These are phyloP conservation scores for Linum tenue DNA, from an alignment of 345 rosid species.

Conservation along the genomic window DNA sequence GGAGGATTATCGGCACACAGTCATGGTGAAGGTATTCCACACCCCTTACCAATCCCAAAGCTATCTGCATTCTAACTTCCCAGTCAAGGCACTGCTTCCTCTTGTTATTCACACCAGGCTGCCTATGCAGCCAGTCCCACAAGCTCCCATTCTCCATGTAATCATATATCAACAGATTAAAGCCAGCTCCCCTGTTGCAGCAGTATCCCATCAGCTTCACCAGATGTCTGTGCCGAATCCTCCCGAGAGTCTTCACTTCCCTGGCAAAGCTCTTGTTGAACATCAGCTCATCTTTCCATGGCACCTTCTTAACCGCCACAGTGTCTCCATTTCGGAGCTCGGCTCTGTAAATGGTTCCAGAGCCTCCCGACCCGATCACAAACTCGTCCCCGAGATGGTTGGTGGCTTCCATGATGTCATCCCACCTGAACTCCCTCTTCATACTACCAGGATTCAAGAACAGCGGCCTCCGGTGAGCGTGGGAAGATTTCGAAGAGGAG, in stretches of 20 bases:
- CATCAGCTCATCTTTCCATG: conserved; percentile 61
- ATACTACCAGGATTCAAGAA: conserved; percentile 40
- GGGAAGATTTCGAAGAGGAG: conserved; percentile 55
- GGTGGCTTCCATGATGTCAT: conserved; percentile 80
- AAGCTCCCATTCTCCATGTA: conserved; percentile 92
- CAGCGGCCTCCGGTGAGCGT: conserved; percentile 51
- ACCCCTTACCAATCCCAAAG: conserved; percentile 79
- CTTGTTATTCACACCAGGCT: conserved; percentile 27
- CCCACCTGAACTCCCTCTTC: conserved; percentile 66
- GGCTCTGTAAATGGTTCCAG: conserved; percentile 75
- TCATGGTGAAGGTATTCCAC: conserved; percentile 96
- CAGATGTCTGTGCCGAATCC: conserved; percentile 71
- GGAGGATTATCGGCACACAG: conserved; percentile 70
- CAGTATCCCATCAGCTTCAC: conserved; percentile 87
- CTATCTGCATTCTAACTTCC: conserved; percentile 75
- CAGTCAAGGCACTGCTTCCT: conserved; percentile 52
- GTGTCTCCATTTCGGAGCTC: conserved; percentile 57
- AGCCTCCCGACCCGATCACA: conserved; percentile 88
- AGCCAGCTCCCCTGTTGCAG: conserved; percentile 51
- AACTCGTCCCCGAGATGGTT: conserved; percentile 63
- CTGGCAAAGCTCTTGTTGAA: conserved; percentile 76
- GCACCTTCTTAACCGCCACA: conserved; percentile 74
- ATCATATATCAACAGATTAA: conserved; percentile 76
- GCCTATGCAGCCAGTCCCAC: conserved; percentile 84
- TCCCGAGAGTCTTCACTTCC: conserved; percentile 76